Conservation (phyloP, 2,329 filamentous ascomycete species). For the Trichoderma atrobrunneum region DNA sequence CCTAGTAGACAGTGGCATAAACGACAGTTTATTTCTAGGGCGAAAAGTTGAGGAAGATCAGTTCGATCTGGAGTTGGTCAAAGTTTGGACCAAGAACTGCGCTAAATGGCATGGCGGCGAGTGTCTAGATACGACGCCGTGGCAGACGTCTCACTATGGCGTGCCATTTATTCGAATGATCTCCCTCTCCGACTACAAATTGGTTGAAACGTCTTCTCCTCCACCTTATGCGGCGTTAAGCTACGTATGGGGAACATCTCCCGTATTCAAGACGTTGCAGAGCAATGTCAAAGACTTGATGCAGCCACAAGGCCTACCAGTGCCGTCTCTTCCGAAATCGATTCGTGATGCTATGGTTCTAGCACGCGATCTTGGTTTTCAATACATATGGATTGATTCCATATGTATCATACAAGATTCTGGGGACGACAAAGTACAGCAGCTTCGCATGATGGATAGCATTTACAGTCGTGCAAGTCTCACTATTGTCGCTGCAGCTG, state of each 20-base stretch:
- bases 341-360: constrained; percentile 18
- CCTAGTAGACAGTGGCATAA: neutral
- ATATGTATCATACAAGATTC: constrained; percentile 21
- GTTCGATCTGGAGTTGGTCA: neutral
- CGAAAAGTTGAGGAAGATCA: neutral
- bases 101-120: constrained; percentile 10
- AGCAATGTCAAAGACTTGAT: constrained; percentile 3
- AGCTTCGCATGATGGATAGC: constrained; percentile 18
- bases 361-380: constrained; percentile 7
- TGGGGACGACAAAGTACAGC: neutral
- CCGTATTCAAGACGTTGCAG: constrained; percentile 8
- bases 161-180: constrained; percentile 15
- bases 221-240: constrained; percentile 13
- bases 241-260: constrained; percentile 13
- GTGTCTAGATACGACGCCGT: constrained; percentile 3
- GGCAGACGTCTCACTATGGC: constrained; percentile 4
- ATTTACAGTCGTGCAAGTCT: constrained; percentile 17
- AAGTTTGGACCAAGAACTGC: neutral
- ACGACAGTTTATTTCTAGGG: neutral
- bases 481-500: constrained; percentile 17
- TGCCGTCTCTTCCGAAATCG: constrained; percentile 4
- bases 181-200: neutral
- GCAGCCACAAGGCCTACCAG: neutral
- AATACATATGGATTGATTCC: constrained; percentile 21
- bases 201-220: constrained; percentile 6